These are phyloP conservation scores for Debaryomyces coudertii DNA, from an alignment of 1,139 yeast genomes.

Conservation along the genomic window DNA sequence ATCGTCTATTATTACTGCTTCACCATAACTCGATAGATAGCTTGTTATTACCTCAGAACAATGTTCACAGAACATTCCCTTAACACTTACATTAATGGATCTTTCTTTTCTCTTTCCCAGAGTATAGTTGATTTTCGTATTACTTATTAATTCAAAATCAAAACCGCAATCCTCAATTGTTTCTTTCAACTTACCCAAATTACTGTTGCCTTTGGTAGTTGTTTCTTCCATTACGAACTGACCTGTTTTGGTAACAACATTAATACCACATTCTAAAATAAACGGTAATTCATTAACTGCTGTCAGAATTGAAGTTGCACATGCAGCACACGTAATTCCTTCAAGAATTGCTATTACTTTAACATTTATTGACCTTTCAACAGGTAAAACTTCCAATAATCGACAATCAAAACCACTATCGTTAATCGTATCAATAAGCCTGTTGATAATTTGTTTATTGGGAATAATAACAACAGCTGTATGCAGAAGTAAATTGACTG, in stretches of 20 bases:
- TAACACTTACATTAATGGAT: constrained; percentile 57
- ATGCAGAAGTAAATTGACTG: constrained; percentile 48
- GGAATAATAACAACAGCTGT: constrained; percentile 51
- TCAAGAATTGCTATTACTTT: constrained; percentile 64
- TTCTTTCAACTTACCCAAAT: constrained; percentile 44
- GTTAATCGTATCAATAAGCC: constrained; percentile 47
- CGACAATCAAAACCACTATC: constrained; percentile 63
- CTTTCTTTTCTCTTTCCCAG: constrained; percentile 52
- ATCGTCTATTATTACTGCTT: constrained; percentile 57
- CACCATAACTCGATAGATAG: constrained; percentile 56
- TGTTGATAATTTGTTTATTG: constrained; percentile 55
- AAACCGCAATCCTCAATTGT: constrained; percentile 69
- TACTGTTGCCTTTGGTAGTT: constrained; percentile 20
- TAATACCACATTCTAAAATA: constrained; percentile 56
- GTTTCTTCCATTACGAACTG: constrained; percentile 55
- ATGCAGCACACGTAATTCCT: constrained; percentile 78
- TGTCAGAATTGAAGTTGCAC: constrained; percentile 58
- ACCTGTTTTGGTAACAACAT: constrained; percentile 63
- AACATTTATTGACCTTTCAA: constrained; percentile 48
- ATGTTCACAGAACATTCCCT: constrained; percentile 71
- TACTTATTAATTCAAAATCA: constrained; percentile 52
- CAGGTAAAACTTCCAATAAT: constrained; percentile 62
- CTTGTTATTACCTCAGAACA: constrained; percentile 63
- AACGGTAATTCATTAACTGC: constrained; percentile 56
- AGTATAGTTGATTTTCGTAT: constrained; percentile 46